A percentile compares a stretch with the other conserved stretches of the same genome.
phyloP scores from a whole-genome alignment of 352 stramenopile genomes.

The Globisporangium abappressorium region DNA sequence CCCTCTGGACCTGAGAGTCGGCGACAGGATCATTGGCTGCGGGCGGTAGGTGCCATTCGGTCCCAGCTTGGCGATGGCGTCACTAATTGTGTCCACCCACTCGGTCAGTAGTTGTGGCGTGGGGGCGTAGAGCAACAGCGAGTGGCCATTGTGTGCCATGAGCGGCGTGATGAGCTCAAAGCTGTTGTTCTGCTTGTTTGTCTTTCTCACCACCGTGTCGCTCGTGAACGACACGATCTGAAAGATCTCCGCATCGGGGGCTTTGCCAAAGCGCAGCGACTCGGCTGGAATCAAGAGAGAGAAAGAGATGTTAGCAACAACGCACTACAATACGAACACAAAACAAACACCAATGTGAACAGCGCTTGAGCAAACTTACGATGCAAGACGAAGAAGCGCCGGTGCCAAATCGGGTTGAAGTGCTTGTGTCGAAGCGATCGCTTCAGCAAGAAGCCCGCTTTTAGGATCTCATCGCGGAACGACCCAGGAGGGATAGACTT shows the following conservation, averaged over 20 bases:
- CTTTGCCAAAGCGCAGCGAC: slow-evolving; percentile 71
- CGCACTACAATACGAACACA: neutral
- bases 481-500: slow-evolving; percentile 33
- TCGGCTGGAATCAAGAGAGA: slow-evolving; percentile 28
- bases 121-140: slow-evolving; percentile 61
- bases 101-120: slow-evolving; percentile 42
- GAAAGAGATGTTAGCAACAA: slow-evolving; percentile 3
- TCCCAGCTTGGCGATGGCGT: slow-evolving; percentile 33
- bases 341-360: neutral
- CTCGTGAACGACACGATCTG: slow-evolving; percentile 70
- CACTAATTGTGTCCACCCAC: slow-evolving; percentile 62
- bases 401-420: slow-evolving; percentile 80
- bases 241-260: slow-evolving; percentile 58
- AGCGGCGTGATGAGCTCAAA: slow-evolving; percentile 73
- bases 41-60: slow-evolving; percentile 3
- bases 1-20: slow-evolving; percentile 4
- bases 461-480: slow-evolving; percentile 68
- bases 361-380: slow-evolving; percentile 19
- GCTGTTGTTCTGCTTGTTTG: slow-evolving; percentile 71
- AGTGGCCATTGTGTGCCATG: slow-evolving; percentile 65
- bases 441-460: slow-evolving; percentile 78
- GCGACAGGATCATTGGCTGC: neutral
- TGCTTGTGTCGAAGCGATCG: slow-evolving; percentile 86
- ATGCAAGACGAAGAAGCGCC: slow-evolving; percentile 72
- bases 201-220: slow-evolving; percentile 64